phyloP scores from a whole-genome alignment of 2,329 filamentous ascomycete genomes.

The Calonectria henricotiae region DNA sequence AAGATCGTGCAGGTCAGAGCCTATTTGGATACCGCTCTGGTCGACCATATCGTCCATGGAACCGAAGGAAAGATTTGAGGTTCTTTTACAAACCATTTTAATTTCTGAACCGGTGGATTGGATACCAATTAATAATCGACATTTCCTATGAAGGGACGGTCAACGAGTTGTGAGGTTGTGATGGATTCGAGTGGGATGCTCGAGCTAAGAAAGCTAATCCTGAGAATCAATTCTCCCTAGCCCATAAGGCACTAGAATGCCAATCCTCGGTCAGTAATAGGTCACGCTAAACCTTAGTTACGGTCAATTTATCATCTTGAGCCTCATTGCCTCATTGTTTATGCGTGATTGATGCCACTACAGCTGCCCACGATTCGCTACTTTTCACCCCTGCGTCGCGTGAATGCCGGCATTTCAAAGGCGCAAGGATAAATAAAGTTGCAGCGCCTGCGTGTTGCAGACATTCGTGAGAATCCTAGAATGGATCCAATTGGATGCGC shows the following conservation, averaged over 20 bases:
- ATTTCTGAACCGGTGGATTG: neutral
- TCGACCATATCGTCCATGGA: conserved; percentile 19
- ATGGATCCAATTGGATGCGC: neutral
- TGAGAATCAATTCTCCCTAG: neutral
- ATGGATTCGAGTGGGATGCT: conserved; percentile 1
- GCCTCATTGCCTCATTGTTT: neutral
- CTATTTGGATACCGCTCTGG: conserved; percentile 18
- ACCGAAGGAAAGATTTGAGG: conserved; percentile 10
- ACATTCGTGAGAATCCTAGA: no score
- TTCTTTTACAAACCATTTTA: neutral
- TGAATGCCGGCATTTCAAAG: neutral
- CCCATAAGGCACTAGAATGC: neutral
- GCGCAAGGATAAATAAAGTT: conserved; percentile 10
- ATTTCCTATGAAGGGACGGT: neutral
- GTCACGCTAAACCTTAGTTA: neutral
- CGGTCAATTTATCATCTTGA: neutral
- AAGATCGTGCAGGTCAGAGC: conserved; percentile 20
- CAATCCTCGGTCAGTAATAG: neutral
- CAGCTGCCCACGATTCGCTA: neutral
- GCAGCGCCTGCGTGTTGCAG: neutral
- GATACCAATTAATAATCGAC: neutral
- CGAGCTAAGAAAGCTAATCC: conserved; percentile 2
- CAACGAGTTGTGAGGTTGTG: neutral
- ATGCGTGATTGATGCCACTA: no score
- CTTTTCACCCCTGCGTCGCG: neutral